A percentile compares a stretch with the other conserved stretches of the same genome.
Conservation (phyloP, 495 filamentous ascomycete genomes). For the Articulospora tetracladia region DNA sequence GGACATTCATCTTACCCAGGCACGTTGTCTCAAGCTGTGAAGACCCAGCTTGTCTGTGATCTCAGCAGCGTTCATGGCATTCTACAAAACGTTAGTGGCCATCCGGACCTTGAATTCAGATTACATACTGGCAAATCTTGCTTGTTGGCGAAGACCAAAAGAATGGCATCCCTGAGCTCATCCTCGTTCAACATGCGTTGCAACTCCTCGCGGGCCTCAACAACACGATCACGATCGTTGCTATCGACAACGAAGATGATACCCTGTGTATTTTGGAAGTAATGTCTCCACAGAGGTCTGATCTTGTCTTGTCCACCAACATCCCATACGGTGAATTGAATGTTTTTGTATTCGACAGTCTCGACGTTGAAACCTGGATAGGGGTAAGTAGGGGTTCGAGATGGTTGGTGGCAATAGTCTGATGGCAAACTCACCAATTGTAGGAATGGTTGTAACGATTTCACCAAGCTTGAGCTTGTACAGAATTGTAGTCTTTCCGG, state of each 20-base stretch:
- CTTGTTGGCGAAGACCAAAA: constrained; percentile 99
- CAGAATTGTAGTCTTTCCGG: constrained; percentile 99
- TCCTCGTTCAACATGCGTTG: constrained; percentile 99
- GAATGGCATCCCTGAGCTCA: constrained; percentile 93
- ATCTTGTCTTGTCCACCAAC: constrained; percentile 99
- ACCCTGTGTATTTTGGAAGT: constrained; percentile 99
- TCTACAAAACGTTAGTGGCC: constrained; percentile 47
- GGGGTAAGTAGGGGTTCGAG: constrained; percentile 4
- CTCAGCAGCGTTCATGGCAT: constrained; percentile 99
- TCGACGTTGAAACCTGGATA: constrained; percentile 97
- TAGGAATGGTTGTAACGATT: constrained; percentile 99
- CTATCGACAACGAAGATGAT: constrained; percentile 99
- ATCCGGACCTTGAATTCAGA: neutral
- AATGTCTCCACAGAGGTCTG: constrained; percentile 98
- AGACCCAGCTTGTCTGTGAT: constrained; percentile 99
- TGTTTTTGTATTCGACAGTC: constrained; percentile 99
- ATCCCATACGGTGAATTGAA: constrained; percentile 99
- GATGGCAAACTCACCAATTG: constrained; percentile 78
- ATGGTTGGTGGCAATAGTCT: neutral
- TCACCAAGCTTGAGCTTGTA: constrained; percentile 99
- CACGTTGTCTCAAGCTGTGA: constrained; percentile 94
- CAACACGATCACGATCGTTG: constrained; percentile 99
- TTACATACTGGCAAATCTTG: constrained; percentile 94
- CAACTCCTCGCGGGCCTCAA: constrained; percentile 97
- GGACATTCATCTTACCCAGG: constrained; percentile 73